Evolutionary conservation across 306 rosid species (phyloP), one percentile per base, ranked within the genome.

Genomic region (barrel medic (Medicago truncatula)): DNA sequence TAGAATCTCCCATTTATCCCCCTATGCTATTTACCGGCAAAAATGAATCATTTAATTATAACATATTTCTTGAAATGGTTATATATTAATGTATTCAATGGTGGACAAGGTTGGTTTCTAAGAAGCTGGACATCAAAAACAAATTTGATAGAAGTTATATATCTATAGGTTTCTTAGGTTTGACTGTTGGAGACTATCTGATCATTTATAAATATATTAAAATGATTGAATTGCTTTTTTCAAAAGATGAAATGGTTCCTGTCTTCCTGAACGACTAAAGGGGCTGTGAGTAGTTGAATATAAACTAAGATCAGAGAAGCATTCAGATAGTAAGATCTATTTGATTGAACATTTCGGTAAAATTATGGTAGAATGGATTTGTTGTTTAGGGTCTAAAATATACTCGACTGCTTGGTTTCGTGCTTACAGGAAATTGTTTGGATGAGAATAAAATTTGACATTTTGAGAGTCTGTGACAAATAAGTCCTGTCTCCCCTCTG

Each of bases 51-150:
- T 47, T 8, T 8, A 67, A 36, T 65, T 2, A 52, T 44, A 17
- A 62, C 46, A 28, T 38, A 54, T 76, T 81, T 40, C 79, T 58
- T 74, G 57, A 71, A 49, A 63, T 12, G 38, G 47, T 82, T 41
- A 38, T 71, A 21, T 20, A 15, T 10, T 7, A 41, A 8, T 74
- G 47, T 39, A 23, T 11, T 40, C 66, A 53, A 11, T 47, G 57
- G 17, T 14, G 52, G 46, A 31, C 34, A 52, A 34, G 49, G 38
- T 54, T 20, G 38, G 41, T 74, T 25, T 47, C 36, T 41, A n/a
- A 52, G 71, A 74, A 39, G 49, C 54, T 58, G 39, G 25, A 39
- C 36, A 38, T 38, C 47, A 66, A 17, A 61, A 57, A n/a, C 71
- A n/a, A 61, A 57, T 67, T 66, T 54, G 54, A 12, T 40, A 25